Conservation (phyloP, 169 alveolate genomes). For the Babesia divergens region DNA sequence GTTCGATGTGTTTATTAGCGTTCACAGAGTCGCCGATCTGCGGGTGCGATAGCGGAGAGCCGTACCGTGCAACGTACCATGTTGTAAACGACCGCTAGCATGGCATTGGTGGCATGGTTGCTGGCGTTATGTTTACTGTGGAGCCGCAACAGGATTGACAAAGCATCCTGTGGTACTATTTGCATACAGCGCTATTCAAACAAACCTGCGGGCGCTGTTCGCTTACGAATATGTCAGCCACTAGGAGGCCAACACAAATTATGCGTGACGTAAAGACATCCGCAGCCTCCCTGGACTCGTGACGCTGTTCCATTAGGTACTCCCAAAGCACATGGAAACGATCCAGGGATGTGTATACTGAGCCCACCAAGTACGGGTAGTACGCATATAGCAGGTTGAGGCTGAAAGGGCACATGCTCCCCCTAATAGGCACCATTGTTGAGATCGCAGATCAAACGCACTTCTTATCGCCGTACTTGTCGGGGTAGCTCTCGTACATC, state of each 20-base stretch:
- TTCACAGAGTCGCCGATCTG: constrained; percentile 33
- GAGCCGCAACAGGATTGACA: constrained; percentile 2
- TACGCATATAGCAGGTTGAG: constrained; percentile 36
- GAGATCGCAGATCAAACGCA: neutral
- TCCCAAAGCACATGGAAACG: constrained; percentile 13
- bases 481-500: constrained; percentile 35
- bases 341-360: constrained; percentile 32
- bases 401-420: constrained; percentile 52
- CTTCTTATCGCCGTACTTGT: constrained; percentile 18
- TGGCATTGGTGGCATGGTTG: constrained; percentile 26
- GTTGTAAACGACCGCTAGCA: constrained; percentile 20
- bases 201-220: constrained; percentile 19
- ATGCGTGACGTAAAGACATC: constrained; percentile 11
- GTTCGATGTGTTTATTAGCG: constrained; percentile 25
- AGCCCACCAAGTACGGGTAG: constrained; percentile 49
- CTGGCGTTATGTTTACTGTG: neutral
- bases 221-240: constrained; percentile 28
- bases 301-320: neutral
- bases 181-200: too few relatives aligned
- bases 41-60: neutral
- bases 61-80: constrained; percentile 16
- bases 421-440: neutral
- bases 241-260: constrained; percentile 12
- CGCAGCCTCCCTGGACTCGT: neutral
- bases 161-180: constrained; percentile 15